Evolutionary conservation across 2,329 filamentous ascomycete species (phyloP).

Genomic region (Trichoderma sp.): DNA sequence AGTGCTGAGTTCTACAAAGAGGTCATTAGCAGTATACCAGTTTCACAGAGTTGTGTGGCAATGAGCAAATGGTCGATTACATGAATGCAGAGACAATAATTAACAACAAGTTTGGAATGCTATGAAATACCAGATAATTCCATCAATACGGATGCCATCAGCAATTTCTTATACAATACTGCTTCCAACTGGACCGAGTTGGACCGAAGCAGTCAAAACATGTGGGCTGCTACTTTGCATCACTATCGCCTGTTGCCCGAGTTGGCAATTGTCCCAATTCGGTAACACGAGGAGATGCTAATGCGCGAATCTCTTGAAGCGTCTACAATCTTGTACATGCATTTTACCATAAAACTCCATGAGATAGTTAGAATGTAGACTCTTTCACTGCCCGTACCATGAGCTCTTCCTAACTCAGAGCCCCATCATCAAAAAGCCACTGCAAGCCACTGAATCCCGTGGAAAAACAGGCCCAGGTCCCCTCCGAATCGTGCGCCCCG

Average conservation of each 20-base stretch:
- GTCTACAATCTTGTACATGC: not conserved
- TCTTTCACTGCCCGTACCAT: not conserved
- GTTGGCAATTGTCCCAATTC: not conserved
- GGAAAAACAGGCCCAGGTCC: not conserved
- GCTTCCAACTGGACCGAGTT: not conserved
- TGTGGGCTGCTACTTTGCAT: not conserved
- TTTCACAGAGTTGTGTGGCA: not conserved
- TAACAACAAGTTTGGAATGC: not conserved
- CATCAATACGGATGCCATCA: not conserved
- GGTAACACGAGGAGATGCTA: not conserved
- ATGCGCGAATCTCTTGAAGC: not conserved
- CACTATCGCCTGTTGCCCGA: not conserved
- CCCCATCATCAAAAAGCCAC: not conserved
- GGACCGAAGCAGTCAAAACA: not conserved
- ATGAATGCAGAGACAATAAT: not conserved
- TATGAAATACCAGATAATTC: not conserved
- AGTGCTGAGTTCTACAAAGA: no score
- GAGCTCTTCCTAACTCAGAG: not conserved
- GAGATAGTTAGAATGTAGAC: not conserved
- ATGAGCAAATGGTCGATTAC: not conserved
- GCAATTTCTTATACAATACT: not conserved
- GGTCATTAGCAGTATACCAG: not conserved
- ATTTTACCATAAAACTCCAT: not conserved
- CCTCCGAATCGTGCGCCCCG: conserved; percentile 5
- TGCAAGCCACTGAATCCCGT: not conserved